Conservation (phyloP, 768 basidiomycete genomes). For the Butyriboletus loyo region DNA sequence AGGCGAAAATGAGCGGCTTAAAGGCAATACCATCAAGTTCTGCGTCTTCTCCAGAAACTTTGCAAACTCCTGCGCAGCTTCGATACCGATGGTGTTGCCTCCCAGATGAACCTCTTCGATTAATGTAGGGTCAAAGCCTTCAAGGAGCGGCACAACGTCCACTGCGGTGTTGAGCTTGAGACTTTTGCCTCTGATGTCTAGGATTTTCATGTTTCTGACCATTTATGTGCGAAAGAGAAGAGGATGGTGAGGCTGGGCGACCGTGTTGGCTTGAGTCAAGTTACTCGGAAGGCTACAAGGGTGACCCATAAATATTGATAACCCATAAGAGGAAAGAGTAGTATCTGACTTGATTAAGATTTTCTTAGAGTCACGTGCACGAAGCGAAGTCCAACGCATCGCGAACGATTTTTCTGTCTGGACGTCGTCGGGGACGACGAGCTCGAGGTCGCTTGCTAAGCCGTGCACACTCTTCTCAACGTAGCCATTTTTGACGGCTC, state of each 20-base stretch:
- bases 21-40: slow-evolving; percentile 56
- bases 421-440: slow-evolving; percentile 1
- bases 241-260: background rate
- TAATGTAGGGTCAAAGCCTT: slow-evolving; percentile 55
- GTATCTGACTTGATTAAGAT: background rate
- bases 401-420: slow-evolving; percentile 4
- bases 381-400: background rate
- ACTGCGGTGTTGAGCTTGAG: slow-evolving; percentile 76
- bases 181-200: slow-evolving; percentile 30
- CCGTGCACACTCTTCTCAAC: background rate
- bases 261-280: background rate
- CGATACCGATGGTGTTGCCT: slow-evolving; percentile 92
- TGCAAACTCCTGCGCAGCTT: slow-evolving; percentile 81
- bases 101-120: slow-evolving; percentile 91
- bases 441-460: background rate
- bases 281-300: background rate
- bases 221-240: slow-evolving; percentile 7
- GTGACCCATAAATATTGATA: slow-evolving; percentile 16
- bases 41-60: slow-evolving; percentile 70
- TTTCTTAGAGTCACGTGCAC: slow-evolving; percentile 23
- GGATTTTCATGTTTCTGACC: slow-evolving; percentile 13
- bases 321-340: slow-evolving; percentile 13
- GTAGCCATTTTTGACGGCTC: background rate
- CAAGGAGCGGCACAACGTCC: slow-evolving; percentile 74
- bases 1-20: background rate